These are phyloP conservation scores for Ilyonectria destructans DNA, from an alignment of 2,329 filamentous ascomycete genomes.

Conservation along the genomic window DNA sequence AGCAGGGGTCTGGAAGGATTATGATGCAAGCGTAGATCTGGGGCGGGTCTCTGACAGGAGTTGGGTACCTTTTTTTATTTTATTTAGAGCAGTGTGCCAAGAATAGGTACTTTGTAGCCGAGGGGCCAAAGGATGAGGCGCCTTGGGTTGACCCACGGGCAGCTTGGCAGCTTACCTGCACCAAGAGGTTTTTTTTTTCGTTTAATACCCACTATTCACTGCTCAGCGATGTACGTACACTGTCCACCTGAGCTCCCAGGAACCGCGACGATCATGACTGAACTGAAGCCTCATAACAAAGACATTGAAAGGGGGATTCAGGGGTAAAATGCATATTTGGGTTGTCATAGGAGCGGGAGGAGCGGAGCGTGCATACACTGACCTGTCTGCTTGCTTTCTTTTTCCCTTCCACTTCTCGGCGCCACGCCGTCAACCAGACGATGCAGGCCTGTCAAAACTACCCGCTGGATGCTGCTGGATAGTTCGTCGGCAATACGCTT, in stretches of 20 bases:
- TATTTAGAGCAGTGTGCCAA: conserved; percentile 21
- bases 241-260: neutral
- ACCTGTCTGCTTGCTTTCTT: conserved; percentile 3
- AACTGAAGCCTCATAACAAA: conserved; percentile 3
- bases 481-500: conserved; percentile 17
- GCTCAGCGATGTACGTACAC: neutral
- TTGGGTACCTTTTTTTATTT: conserved; percentile 10
- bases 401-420: conserved; percentile 6
- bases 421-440: conserved; percentile 22
- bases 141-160: conserved; percentile 10
- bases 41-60: conserved; percentile 30
- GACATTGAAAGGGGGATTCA: conserved; percentile 5
- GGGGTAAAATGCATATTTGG: conserved; percentile 15
- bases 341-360: conserved; percentile 18
- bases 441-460: conserved; percentile 7
- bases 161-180: conserved; percentile 23
- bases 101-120: conserved; percentile 16
- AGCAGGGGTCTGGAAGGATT: conserved; percentile 23
- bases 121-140: conserved; percentile 17
- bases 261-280: neutral
- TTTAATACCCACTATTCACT: neutral
- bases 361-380: conserved; percentile 15
- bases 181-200: neutral
- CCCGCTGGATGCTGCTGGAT: neutral
- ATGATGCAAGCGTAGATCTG: conserved; percentile 36